Conservation (phyloP, 495 filamentous ascomycete genomes). For the Hamigera avellanea region DNA sequence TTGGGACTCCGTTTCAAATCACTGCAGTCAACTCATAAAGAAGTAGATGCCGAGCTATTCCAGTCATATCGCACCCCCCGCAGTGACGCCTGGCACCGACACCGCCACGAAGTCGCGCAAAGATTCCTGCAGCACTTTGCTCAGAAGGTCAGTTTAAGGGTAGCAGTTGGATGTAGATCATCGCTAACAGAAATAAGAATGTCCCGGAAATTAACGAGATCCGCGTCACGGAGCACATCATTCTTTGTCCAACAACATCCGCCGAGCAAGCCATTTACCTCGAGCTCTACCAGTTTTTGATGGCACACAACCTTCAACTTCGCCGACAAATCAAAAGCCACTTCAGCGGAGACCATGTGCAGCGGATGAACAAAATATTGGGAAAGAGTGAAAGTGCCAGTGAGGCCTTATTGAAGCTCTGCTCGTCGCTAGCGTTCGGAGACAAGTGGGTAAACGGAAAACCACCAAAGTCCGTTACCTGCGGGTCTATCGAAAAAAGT, state of each 20-base stretch:
- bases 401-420: slow-evolving; percentile 38
- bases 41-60: slow-evolving; percentile 34
- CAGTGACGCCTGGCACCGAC: slow-evolving; percentile 40
- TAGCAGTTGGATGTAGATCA: too few relatives aligned
- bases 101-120: slow-evolving; percentile 38
- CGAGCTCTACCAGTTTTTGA: slow-evolving; percentile 32
- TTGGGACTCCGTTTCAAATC: background rate
- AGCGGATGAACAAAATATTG: slow-evolving; percentile 31
- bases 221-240: slow-evolving; percentile 19
- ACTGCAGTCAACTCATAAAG: too few relatives aligned
- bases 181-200: slow-evolving; percentile 19
- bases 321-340: slow-evolving; percentile 18
- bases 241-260: slow-evolving; percentile 24
- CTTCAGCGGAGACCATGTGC: slow-evolving; percentile 24
- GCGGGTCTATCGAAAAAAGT: slow-evolving; percentile 9
- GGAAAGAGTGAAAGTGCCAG: slow-evolving; percentile 24
- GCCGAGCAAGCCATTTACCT: slow-evolving; percentile 35
- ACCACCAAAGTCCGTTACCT: slow-evolving; percentile 10
- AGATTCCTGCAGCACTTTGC: slow-evolving; percentile 41
- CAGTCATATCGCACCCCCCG: slow-evolving; percentile 27
- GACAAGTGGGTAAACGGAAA: slow-evolving; percentile 5
- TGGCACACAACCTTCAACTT: slow-evolving; percentile 29
- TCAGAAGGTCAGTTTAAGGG: slow-evolving; percentile 27
- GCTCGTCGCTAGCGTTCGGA: slow-evolving; percentile 18
- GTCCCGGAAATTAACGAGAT: slow-evolving; percentile 36